Base-by-base conservation (phyloP, 192 early-diverging fungal genomes). In the Backusella mclennaniae region DNA sequence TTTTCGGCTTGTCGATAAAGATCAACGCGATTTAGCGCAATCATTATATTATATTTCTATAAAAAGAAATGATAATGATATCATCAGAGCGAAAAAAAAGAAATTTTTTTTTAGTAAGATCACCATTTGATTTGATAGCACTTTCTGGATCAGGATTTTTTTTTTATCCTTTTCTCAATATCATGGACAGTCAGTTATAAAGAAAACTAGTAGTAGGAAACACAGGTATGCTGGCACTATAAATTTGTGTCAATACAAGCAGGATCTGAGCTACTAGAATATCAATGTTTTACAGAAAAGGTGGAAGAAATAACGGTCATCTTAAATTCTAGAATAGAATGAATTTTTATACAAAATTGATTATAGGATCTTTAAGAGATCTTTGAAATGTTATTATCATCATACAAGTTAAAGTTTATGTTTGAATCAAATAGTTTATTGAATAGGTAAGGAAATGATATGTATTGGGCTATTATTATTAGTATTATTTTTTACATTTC, bases 251-350 rank as follows among this genome's bases (percentile, higher is more conserved):
- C 17, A 19, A 17, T 7, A 49, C 46, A 49, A 6, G 5, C 46
- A 49, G 19, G 19, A 6, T 75, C 42, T 67, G 39, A 75, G 33
- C 66, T 42, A 63, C 46, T 75, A 49, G 35, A 74, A 49, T 29
- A 49, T 75, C 36, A 42, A 42, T 31, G 41, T 75, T 75, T 75
- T 75, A 75, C 74, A 38, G 15, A 49, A 71, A 46, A 23, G 26
- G 14, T 5, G 8, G 19, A 46, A 41, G 38, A 39, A 39, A 39
- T 9, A 11, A 2, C 38, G 0, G 9, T 39, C 11, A 39, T 39
- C 38, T 39, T 39, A 39, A 39, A 1, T 39, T 39, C 11, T 39
- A 39, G 38, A 39, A 39, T 8, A 39, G 8, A 39, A 5, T 39
- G 9, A 39, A 12, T 9, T 39, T 39, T 12, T 39, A 39, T 33